phyloP scores from a whole-genome alignment of 495 filamentous ascomycete species.

The Pyrenula aspistea region DNA sequence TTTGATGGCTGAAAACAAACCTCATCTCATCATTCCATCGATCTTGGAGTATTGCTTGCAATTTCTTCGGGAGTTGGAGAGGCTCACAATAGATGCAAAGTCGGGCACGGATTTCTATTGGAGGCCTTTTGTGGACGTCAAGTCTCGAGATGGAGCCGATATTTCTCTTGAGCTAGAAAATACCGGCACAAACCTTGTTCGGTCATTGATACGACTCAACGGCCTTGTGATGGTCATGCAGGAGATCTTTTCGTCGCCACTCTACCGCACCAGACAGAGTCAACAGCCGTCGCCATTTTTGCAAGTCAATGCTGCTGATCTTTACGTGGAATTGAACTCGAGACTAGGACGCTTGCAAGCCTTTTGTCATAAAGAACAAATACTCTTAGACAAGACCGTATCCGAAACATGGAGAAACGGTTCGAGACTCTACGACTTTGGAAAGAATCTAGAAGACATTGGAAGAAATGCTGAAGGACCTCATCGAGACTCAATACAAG shows the following conservation, averaged over 20 bases:
- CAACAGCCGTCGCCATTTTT: conserved; percentile 44
- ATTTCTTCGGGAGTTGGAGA: not conserved
- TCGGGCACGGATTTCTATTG: not conserved
- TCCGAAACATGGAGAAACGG: conserved; percentile 56
- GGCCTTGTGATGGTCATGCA: conserved; percentile 59
- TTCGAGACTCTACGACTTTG: conserved; percentile 36
- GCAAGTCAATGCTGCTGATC: conserved; percentile 68
- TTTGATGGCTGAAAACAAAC: conserved; percentile 68
- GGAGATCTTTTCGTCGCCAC: conserved; percentile 54
- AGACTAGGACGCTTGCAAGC: conserved; percentile 66
- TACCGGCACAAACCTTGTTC: conserved; percentile 58
- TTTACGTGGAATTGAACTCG: conserved; percentile 55
- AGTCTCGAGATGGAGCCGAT: conserved; percentile 10
- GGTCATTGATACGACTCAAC: conserved; percentile 64
- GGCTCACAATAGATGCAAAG: not conserved
- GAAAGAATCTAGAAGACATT: conserved; percentile 27
- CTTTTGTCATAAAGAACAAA: conserved; percentile 73
- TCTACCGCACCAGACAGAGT: conserved; percentile 47
- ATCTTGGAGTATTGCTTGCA: conserved; percentile 49
- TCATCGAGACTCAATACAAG: not conserved
- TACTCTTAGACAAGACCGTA: conserved; percentile 53
- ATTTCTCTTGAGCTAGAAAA: conserved; percentile 5
- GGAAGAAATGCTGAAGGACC: not conserved
- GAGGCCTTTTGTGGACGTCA: not conserved
- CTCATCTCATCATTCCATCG: conserved; percentile 70